Evolutionary conservation across 208 protist genomes (phyloP).

Genomic region (Acanthamoeba lenticulata): DNA sequence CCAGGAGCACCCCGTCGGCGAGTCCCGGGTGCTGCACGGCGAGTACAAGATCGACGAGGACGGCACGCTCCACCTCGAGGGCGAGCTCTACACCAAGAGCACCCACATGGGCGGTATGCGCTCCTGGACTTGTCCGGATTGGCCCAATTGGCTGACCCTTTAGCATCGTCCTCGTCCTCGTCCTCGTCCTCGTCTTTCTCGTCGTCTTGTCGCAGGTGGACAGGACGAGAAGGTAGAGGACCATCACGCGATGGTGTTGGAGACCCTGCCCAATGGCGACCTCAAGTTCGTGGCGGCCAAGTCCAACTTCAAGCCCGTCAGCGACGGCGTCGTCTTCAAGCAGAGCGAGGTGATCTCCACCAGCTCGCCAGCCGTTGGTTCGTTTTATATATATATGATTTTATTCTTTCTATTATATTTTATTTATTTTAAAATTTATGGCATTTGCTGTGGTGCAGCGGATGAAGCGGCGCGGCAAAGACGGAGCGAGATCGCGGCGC

Average conservation of each 20-base stretch:
- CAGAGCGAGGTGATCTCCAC: not conserved
- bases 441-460: not conserved
- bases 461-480: not conserved
- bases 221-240: slow-evolving; percentile 23
- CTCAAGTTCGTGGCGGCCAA: slow-evolving; percentile 42
- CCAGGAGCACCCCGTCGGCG: slow-evolving; percentile 12
- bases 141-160: no score
- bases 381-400: not conserved
- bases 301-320: slow-evolving; percentile 34
- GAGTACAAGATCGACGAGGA: slow-evolving; percentile 3
- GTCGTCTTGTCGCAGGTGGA: not conserved
- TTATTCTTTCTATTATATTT: not conserved
- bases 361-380: not conserved
- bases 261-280: not conserved
- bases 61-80: not conserved
- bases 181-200: not conserved
- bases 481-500: slow-evolving; percentile 8
- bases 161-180: no score
- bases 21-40: slow-evolving; percentile 12
- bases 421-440: not conserved
- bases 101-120: not conserved
- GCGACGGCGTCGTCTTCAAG: not conserved
- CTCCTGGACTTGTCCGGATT: no score
- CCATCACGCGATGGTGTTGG: not conserved
- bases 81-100: slow-evolving; percentile 30